Percentiles rank a stretch among this genome's conserved stretches.
Conservation (phyloP, 2,329 filamentous ascomycete genomes). For the Neoascochyta sp. region DNA sequence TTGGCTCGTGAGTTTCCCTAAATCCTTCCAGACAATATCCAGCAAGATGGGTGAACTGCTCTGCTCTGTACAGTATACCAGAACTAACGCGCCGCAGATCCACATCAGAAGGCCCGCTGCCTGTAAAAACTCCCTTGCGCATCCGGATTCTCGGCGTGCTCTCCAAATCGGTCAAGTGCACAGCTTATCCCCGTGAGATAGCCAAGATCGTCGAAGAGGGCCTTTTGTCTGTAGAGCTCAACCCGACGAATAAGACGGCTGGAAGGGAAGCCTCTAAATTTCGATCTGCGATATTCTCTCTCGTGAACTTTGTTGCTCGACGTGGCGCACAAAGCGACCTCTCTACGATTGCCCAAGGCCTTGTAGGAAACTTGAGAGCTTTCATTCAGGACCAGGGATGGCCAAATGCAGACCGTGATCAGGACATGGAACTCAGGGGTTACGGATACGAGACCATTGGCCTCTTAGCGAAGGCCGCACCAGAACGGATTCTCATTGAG, state of each 20-base stretch:
- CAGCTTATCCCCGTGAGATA: conserved; percentile 65
- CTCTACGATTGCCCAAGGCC: conserved; percentile 60
- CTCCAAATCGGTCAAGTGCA: conserved; percentile 71
- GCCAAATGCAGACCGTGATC: conserved; percentile 59
- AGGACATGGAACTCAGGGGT: conserved; percentile 64
- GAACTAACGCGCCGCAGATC: conserved; percentile 8
- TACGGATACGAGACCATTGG: conserved; percentile 91
- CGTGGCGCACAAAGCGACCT: conserved; percentile 63
- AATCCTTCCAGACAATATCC: not conserved
- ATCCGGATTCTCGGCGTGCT: conserved; percentile 73
- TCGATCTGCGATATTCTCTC: conserved; percentile 76
- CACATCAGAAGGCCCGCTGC: conserved; percentile 40
- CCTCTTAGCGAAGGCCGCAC: conserved; percentile 65
- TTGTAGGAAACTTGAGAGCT: conserved; percentile 65
- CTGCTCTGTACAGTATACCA: not conserved
- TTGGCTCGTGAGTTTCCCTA: conserved; percentile 43
- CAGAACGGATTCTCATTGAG: conserved; percentile 53
- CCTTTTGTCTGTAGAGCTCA: conserved; percentile 48
- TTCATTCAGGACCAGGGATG: conserved; percentile 81
- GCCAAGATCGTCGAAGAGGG: conserved; percentile 66
- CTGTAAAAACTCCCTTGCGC: conserved; percentile 64
- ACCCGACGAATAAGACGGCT: conserved; percentile 42
- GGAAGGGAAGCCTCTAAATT: conserved; percentile 76
- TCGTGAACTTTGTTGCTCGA: conserved; percentile 80
- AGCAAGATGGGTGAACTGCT: not conserved